These are phyloP conservation scores for Xylariaceae sp. DNA, from an alignment of 2,329 filamentous ascomycete genomes.

Conservation along the genomic window DNA sequence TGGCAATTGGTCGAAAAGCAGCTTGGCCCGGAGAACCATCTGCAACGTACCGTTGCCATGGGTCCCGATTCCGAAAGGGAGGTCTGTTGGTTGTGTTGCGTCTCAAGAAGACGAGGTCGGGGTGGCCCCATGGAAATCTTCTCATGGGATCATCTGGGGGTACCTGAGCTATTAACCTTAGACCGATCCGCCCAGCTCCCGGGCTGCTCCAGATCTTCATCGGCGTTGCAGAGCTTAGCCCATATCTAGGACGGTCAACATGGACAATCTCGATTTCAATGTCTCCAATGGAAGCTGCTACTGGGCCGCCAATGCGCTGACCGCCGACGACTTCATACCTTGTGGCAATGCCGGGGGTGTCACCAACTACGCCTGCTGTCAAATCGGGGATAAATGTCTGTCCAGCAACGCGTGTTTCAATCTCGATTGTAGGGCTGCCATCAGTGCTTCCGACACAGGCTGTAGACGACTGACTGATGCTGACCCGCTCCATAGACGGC, in stretches of 20 bases:
- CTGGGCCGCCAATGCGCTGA: slow-evolving; percentile 7
- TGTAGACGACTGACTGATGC: not conserved
- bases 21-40: too few relatives aligned
- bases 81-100: too few relatives aligned
- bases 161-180: too few relatives aligned
- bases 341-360: slow-evolving; percentile 11
- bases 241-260: slow-evolving; percentile 3
- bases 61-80: too few relatives aligned
- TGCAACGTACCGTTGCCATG: too few relatives aligned
- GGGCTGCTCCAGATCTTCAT: too few relatives aligned
- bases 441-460: not conserved
- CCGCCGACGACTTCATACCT: slow-evolving; percentile 10
- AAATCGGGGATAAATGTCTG: slow-evolving; percentile 13
- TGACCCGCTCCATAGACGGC: slow-evolving; percentile 3
- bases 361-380: slow-evolving; percentile 11
- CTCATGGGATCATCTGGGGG: too few relatives aligned
- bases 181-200: too few relatives aligned
- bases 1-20: too few relatives aligned
- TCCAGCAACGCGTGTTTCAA: slow-evolving; percentile 10
- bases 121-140: too few relatives aligned
- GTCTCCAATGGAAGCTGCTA: slow-evolving; percentile 17
- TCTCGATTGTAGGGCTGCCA: slow-evolving; percentile 3
- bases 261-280: slow-evolving; percentile 6
- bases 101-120: too few relatives aligned
- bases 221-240: too few relatives aligned